Percentiles rank a stretch among this genome's conserved stretches.
These are phyloP conservation scores for Pseudocercospora musae DNA, from an alignment of 2,329 filamentous ascomycete genomes.

Conservation along the genomic window DNA sequence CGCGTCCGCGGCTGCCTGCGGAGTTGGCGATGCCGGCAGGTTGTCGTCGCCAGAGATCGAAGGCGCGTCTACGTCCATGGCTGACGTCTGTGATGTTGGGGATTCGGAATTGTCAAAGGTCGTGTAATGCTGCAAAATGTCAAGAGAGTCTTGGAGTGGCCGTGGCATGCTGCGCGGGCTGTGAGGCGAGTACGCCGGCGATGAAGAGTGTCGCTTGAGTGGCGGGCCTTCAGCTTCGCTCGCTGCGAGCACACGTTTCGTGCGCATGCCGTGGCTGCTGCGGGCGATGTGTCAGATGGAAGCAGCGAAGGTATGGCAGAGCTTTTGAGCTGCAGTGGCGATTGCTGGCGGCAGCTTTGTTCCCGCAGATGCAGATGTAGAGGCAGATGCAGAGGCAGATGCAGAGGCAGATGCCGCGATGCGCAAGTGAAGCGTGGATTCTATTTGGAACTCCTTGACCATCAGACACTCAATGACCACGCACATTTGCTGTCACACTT, in stretches of 20 bases:
- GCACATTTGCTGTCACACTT: no score
- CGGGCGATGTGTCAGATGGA: not conserved
- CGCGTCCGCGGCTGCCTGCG: not conserved
- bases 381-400: not conserved
- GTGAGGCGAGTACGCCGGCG: not conserved
- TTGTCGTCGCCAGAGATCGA: not conserved
- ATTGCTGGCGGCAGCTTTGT: not conserved
- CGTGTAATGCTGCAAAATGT: not conserved
- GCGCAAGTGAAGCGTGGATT: not conserved
- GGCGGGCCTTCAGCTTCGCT: not conserved
- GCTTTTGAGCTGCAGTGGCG: not conserved
- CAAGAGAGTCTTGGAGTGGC: not conserved
- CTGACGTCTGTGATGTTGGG: not conserved
- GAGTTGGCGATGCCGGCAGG: not conserved
- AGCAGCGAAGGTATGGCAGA: not conserved
- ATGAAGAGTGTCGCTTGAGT: not conserved
- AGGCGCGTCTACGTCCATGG: not conserved
- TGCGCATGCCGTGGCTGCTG: not conserved
- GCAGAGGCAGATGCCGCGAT: not conserved
- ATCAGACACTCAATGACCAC: no score
- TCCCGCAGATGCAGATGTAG: not conserved
- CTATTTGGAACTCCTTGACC: not conserved
- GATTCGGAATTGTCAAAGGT: not conserved
- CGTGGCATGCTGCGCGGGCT: not conserved
- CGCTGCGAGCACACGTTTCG: not conserved